phyloP scores from a whole-genome alignment of 2,329 filamentous ascomycete genomes.

The Escovopsis weberi region DNA sequence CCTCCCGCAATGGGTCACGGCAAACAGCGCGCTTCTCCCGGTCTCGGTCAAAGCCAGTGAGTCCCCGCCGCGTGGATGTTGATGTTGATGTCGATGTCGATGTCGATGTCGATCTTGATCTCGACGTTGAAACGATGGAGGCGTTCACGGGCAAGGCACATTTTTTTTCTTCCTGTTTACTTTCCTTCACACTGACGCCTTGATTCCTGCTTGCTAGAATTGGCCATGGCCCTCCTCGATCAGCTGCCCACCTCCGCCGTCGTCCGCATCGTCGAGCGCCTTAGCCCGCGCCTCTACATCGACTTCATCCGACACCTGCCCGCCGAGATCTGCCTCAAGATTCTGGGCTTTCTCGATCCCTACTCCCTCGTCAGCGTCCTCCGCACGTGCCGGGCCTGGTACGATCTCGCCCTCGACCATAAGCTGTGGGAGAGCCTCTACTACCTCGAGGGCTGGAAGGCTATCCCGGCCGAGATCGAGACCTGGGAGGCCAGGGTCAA shows the following conservation, averaged over 20 bases:
- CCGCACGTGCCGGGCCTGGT: conserved; percentile 68
- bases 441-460: conserved; percentile 71
- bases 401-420: conserved; percentile 64
- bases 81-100: too few relatives aligned
- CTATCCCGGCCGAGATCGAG: conserved; percentile 49
- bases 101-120: too few relatives aligned
- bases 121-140: too few relatives aligned
- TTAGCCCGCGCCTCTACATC: conserved; percentile 78
- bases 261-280: conserved; percentile 62
- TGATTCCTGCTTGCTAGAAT: conserved; percentile 37
- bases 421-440: conserved; percentile 80
- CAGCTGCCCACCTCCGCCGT: conserved; percentile 69
- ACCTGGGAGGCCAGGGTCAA: conserved; percentile 49
- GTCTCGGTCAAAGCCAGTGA: conserved; percentile 34
- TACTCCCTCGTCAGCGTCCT: conserved; percentile 67
- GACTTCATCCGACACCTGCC: conserved; percentile 80
- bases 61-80: conserved; percentile 9
- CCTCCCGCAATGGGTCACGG: conserved; percentile 34
- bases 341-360: conserved; percentile 76
- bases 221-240: conserved; percentile 64
- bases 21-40: conserved; percentile 35
- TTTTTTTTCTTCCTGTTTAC: background rate
- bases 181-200: too few relatives aligned
- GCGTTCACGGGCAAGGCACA: too few relatives aligned
- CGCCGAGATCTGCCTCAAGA: conserved; percentile 77